phyloP scores from a whole-genome alignment of 192 early-diverging fungal species.

The Chytriomyces sp. region DNA sequence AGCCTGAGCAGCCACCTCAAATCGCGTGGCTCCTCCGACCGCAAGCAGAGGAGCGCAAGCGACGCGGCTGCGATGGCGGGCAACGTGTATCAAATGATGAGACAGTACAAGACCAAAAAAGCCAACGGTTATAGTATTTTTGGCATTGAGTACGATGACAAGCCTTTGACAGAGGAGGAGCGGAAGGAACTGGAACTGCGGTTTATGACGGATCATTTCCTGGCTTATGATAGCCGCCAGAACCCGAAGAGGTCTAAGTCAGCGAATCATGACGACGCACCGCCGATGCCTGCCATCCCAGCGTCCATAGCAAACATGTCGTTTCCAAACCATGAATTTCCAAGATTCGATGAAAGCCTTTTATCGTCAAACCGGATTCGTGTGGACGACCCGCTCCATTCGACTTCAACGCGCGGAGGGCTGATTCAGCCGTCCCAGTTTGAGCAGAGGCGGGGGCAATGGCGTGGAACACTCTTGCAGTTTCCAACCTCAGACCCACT shows the following conservation, averaged over 20 bases:
- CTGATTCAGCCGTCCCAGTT: no score
- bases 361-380: no score
- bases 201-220: slow-evolving; percentile 12
- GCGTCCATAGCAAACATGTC: no score
- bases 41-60: not conserved
- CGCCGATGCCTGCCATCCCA: not conserved
- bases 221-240: not conserved
- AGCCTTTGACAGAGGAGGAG: not conserved
- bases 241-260: not conserved
- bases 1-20: not conserved
- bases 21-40: not conserved
- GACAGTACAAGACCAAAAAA: not conserved
- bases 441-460: no score
- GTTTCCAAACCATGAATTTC: no score
- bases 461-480: no score
- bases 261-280: not conserved
- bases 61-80: slow-evolving; percentile 14
- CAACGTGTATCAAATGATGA: slow-evolving; percentile 4
- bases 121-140: not conserved
- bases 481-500: no score
- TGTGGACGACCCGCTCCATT: no score
- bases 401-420: no score
- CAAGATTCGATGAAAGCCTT: no score
- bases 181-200: slow-evolving; percentile 5
- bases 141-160: not conserved